Percentiles rank a stretch among this genome's conserved stretches.
phyloP scores from a whole-genome alignment of 768 basidiomycete genomes.

The Exsudoporus frostii region DNA sequence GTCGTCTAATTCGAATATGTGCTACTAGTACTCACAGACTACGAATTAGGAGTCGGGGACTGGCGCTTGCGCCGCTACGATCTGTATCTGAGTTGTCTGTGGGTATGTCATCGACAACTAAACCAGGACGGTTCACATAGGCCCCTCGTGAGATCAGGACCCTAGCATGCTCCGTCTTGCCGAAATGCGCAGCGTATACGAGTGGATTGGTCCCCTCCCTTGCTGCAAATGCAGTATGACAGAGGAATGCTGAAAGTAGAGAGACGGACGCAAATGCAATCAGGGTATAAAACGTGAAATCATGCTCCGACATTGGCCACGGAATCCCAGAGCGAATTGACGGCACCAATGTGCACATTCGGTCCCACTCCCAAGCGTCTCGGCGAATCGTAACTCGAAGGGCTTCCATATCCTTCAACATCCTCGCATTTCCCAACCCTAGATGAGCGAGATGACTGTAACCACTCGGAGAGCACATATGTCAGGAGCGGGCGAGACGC shows the following conservation, averaged over 20 bases:
- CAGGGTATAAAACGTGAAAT: slow-evolving; percentile 2
- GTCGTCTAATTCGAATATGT: too few relatives aligned
- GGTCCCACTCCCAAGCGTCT: slow-evolving; percentile 3
- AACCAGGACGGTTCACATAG: not conserved
- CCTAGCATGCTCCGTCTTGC: not conserved
- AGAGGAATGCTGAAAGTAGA: not conserved
- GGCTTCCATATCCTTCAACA: slow-evolving; percentile 1
- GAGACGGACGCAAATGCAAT: slow-evolving; percentile 1
- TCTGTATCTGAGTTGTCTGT: not conserved
- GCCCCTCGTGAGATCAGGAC: not conserved
- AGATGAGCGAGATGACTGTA: slow-evolving; percentile 7
- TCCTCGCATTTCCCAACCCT: not conserved
- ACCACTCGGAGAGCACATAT: slow-evolving; percentile 11
- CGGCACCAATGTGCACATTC: not conserved
- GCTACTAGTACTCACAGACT: too few relatives aligned
- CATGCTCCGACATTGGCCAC: slow-evolving; percentile 6
- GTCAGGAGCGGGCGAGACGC: not conserved
- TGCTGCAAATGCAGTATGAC: not conserved
- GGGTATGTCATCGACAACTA: not conserved
- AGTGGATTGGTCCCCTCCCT: slow-evolving; percentile 7
- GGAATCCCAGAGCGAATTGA: not conserved
- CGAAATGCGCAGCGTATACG: slow-evolving; percentile 4
- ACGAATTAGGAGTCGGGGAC: too few relatives aligned
- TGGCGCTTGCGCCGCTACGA: too few relatives aligned
- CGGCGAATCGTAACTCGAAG: not conserved